phyloP scores from a whole-genome alignment of 2,329 filamentous ascomycete genomes.

The Colletotrichum gloeosporioides region DNA sequence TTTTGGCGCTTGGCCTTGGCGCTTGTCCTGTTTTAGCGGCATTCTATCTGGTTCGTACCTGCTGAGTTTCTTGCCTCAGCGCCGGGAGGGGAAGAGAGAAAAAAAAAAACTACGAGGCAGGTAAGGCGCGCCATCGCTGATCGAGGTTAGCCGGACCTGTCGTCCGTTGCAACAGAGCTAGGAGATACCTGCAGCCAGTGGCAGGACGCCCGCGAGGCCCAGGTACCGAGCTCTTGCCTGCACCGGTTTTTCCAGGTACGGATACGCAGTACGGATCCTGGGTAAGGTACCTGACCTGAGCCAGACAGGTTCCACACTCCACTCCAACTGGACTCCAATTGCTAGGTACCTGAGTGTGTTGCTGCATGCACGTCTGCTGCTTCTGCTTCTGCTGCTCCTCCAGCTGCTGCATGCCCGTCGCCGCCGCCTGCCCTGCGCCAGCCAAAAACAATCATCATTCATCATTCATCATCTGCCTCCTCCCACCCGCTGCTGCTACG shows the following conservation, averaged over 20 bases:
- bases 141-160: not conserved
- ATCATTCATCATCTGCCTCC: not conserved
- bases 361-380: not conserved
- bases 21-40: not conserved
- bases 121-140: not conserved
- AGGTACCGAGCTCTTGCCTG: slow-evolving; percentile 8
- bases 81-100: not conserved
- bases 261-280: not conserved
- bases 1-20: not conserved
- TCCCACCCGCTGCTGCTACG: not conserved
- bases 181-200: not conserved
- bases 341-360: not conserved
- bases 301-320: not conserved
- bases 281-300: not conserved
- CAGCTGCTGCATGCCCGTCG: not conserved
- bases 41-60: not conserved
- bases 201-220: not conserved
- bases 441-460: slow-evolving; percentile 15
- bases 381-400: not conserved
- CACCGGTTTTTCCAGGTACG: not conserved
- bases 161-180: slow-evolving; percentile 2
- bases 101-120: not conserved
- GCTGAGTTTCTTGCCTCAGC: not conserved
- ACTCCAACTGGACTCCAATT: slow-evolving; percentile 1
- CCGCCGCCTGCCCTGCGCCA: not conserved